These are phyloP conservation scores for Ustilago crameri DNA, from an alignment of 1,284 basidiomycete species.

Conservation along the genomic window DNA sequence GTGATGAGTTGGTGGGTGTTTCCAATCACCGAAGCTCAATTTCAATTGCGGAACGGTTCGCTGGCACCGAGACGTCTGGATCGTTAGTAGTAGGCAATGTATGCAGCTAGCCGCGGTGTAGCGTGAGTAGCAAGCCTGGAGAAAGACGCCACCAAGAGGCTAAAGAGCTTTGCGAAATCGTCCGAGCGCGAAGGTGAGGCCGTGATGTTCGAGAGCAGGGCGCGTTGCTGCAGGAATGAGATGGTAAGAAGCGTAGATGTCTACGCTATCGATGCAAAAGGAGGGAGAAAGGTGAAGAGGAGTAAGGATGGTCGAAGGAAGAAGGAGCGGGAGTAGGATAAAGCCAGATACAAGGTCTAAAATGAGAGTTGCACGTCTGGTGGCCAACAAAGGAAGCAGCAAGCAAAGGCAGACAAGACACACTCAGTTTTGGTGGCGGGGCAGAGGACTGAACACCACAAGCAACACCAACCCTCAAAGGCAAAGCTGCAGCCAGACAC, in stretches of 20 bases:
- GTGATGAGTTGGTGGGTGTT: constrained; percentile 10
- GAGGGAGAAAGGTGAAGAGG: background rate
- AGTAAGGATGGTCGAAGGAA: no score
- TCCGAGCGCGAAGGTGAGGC: background rate
- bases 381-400: no score
- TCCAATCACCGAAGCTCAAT: background rate
- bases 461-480: no score
- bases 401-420: no score
- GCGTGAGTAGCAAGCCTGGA: background rate
- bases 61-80: no score
- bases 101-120: background rate
- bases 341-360: no score
- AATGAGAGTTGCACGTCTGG: no score
- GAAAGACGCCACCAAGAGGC: background rate
- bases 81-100: no score
- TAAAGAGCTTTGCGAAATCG: background rate
- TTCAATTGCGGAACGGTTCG: background rate
- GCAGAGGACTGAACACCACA: no score
- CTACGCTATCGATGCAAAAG: background rate
- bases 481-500: no score
- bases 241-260: background rate
- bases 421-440: no score
- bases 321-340: background rate
- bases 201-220: background rate
- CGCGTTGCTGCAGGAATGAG: no score